Base-by-base conservation (phyloP, 306 rosid species). In the Cajanus cajan region DNA sequence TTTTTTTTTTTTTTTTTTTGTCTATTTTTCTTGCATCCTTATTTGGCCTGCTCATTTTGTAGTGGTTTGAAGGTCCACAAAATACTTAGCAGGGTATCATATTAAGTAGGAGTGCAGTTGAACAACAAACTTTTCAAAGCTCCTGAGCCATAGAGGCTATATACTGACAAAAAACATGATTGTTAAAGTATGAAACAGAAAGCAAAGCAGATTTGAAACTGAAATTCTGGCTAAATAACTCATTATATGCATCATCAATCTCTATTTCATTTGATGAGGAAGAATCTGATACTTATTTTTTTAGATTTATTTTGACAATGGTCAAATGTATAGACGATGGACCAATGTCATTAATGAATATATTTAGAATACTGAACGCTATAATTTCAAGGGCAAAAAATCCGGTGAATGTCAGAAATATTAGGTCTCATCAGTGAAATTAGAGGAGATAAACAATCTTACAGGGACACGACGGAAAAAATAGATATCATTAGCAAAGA, bases 401-500 rank as follows among this genome's bases (percentile, higher is more conserved):
- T 6, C 45, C 39, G 34, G 31, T 34, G 39, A 8, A 62, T 45
- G 47, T 70, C n/a, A 50, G 7, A 66, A 66, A 67, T 71, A 47
- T 48, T 55, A 0, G 62, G 44, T 54, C 9, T 36, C 40, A 41
- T 48, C 40, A 67, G 48, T 66, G 73, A 85, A 48, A 57, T 33
- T 72, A 61, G 68, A 73, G 50, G 50, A 45, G 21, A 52, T 25
- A 8, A 43, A 18, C 39, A 68, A 78, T 59, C 43, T 64, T 71
- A n/a, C 8, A 44, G 33, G 39, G 52, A 68, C 51, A 67, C 36
- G 52, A 36, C 7, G 12, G 62, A 31, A 76, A 15, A 59, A 40
- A 50, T 28, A 52, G 1, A 68, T 78, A 12, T 68, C 11, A 52
- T 59, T 59, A 78, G 68, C 8, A 34, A 69, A 50, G 78, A 67